These are phyloP conservation scores for Gastrolobium bilobum DNA, from an alignment of 306 rosid genomes.

Conservation along the genomic window DNA sequence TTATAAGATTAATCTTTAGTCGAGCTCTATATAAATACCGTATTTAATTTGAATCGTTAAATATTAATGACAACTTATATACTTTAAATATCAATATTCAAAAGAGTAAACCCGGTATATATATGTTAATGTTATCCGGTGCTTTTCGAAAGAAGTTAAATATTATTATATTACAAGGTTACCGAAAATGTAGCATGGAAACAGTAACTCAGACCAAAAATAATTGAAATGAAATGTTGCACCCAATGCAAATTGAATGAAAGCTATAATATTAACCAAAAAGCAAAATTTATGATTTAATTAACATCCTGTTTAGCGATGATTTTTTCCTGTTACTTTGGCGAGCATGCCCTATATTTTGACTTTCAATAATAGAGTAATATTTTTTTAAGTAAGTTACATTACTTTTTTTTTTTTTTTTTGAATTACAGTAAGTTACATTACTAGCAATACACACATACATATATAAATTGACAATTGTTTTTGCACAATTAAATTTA, in stretches of 20 bases:
- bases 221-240: neutral
- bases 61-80: no score
- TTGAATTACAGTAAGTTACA: neutral
- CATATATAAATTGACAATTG: neutral
- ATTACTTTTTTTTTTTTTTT: no score
- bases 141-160: neutral
- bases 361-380: constrained; percentile 45
- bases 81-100: no score
- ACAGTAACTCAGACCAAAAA: neutral
- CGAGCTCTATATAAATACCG: no score
- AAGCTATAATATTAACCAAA: constrained; percentile 15
- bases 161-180: neutral
- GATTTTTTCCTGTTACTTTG: constrained; percentile 15
- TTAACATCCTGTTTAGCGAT: neutral
- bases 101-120: no score
- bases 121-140: no score
- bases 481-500: neutral
- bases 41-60: no score
- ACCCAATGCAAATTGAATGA: neutral
- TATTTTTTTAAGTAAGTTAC: neutral
- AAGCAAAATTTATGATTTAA: no score
- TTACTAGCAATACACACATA: neutral
- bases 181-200: neutral
- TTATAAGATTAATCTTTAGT: no score
- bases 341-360: constrained; percentile 32